Evolutionary conservation across 2,329 filamentous ascomycete species (phyloP).

Genomic region (Didymella pinodella): DNA sequence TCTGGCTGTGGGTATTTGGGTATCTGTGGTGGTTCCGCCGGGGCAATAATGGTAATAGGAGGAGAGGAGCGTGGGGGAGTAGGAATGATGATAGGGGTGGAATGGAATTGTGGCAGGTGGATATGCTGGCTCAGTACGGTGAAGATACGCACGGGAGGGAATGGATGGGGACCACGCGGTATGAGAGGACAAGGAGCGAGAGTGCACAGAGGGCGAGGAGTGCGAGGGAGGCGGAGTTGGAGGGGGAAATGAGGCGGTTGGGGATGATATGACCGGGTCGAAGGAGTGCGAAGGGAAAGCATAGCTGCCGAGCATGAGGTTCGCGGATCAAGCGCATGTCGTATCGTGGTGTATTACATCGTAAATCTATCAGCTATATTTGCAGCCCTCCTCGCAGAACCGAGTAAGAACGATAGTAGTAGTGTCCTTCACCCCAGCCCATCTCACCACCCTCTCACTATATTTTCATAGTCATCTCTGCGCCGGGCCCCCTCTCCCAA

Average conservation of each 20-base stretch:
- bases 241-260: constrained; percentile 37
- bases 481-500: constrained; percentile 70
- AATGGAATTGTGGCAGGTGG: constrained; percentile 2
- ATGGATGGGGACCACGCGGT: constrained; percentile 3
- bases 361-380: background rate
- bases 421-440: background rate
- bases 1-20: constrained; percentile 26
- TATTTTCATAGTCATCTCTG: constrained; percentile 35
- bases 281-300: background rate
- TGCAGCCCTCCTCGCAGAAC: background rate
- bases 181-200: constrained; percentile 5
- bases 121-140: background rate
- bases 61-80: background rate
- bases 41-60: background rate
- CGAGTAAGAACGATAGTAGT: background rate
- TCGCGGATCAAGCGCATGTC: background rate
- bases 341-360: constrained; percentile 6
- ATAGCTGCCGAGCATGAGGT: background rate
- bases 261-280: constrained; percentile 24
- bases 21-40: constrained; percentile 14
- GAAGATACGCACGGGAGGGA: background rate
- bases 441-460: background rate
- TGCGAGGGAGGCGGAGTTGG: constrained; percentile 20
- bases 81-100: background rate
- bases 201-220: constrained; percentile 3